A percentile compares a stretch with the other conserved stretches of the same genome.
These are phyloP conservation scores for Amaranthus palmeri DNA, from an alignment of 148 eudicot genomes.

Conservation along the genomic window DNA sequence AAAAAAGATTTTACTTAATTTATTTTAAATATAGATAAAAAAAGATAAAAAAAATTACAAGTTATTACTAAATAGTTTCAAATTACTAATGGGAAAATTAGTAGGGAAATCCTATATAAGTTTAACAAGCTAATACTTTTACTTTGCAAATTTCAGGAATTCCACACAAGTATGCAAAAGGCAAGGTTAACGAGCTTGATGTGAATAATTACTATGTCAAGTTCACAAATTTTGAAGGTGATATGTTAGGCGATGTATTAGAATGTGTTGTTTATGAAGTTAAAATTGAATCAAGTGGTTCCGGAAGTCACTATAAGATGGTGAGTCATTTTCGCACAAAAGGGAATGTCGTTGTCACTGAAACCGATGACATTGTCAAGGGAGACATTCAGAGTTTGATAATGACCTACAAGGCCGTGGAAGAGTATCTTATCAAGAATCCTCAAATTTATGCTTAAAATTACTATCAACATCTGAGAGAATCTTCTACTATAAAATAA, in stretches of 20 bases:
- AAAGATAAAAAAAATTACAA: no score
- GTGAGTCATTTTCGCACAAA: conserved; percentile 6
- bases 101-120: no score
- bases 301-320: conserved; percentile 9
- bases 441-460: conserved; percentile 7
- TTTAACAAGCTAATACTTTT: background rate
- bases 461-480: background rate
- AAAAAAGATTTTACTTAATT: background rate
- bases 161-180: conserved; percentile 15
- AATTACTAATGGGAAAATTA: no score
- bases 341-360: conserved; percentile 1
- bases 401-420: background rate
- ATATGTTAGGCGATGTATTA: background rate
- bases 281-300: background rate
- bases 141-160: background rate
- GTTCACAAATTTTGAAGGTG: conserved; percentile 16
- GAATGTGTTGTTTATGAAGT: conserved; percentile 10
- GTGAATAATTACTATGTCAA: background rate
- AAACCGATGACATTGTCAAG: background rate
- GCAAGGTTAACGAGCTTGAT: conserved; percentile 9
- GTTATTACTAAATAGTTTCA: no score
- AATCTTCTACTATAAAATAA: no score
- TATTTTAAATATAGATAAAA: no score
- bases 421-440: conserved; percentile 2
- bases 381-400: background rate